Conservation (phyloP, 2,329 filamentous ascomycete genomes). For the Fusarium sp. region DNA sequence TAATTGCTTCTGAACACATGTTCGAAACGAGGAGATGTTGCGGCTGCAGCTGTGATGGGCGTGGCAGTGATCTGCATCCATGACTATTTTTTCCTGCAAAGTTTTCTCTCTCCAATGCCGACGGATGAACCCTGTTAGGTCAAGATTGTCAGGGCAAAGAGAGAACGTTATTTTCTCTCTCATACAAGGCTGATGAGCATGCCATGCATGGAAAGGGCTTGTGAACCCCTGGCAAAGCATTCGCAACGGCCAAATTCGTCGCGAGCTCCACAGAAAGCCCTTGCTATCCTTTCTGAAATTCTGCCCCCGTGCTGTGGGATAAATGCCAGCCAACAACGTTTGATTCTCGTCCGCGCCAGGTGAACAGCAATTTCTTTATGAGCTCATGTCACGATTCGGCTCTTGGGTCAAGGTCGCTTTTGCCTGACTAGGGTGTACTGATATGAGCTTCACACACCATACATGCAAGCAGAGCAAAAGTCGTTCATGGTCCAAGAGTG, state of each 20-base stretch:
- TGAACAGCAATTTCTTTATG: neutral
- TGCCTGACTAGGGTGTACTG: slow-evolving; percentile 6
- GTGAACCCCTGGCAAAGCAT: neutral
- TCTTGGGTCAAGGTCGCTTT: slow-evolving; percentile 15
- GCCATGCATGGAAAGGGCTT: neutral
- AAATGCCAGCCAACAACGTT: neutral
- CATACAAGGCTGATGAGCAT: slow-evolving; percentile 16
- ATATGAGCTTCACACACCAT: slow-evolving; percentile 19
- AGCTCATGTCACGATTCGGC: slow-evolving; percentile 11
- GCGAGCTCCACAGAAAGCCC: slow-evolving; percentile 22
- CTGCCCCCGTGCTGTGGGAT: neutral
- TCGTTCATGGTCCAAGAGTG: slow-evolving; percentile 30
- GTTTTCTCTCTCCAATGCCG: neutral
- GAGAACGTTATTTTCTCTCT: slow-evolving; percentile 10
- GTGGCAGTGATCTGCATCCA: slow-evolving; percentile 25
- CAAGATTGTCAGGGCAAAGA: slow-evolving; percentile 26
- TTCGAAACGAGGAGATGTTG: slow-evolving; percentile 26
- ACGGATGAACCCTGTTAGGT: neutral
- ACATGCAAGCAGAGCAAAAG: slow-evolving; percentile 27
- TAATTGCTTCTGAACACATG: slow-evolving; percentile 50
- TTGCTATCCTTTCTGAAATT: slow-evolving; percentile 16
- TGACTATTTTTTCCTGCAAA: slow-evolving; percentile 1
- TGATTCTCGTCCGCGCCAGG: neutral
- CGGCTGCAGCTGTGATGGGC: slow-evolving; percentile 15
- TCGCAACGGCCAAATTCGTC: slow-evolving; percentile 19